Evolutionary conservation across 106 monocot species (phyloP).

Genomic region (Xerophyta viscosa): DNA sequence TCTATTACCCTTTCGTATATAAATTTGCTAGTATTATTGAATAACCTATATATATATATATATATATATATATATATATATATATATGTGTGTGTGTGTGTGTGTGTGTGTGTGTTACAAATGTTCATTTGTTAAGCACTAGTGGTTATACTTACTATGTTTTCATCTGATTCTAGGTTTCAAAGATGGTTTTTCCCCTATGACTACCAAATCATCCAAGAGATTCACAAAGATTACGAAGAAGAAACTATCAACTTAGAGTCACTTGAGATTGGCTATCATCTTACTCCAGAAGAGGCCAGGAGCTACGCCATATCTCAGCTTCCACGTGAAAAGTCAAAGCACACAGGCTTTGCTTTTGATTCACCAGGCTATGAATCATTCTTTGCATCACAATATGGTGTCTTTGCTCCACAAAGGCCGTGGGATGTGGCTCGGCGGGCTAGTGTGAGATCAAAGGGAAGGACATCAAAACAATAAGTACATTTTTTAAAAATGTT

Average conservation of each 20-base stretch:
- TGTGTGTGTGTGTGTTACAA: no score
- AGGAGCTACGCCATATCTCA: constrained; percentile 77
- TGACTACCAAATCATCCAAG: constrained; percentile 87
- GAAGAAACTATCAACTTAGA: constrained; percentile 55
- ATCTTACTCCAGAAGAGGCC: constrained; percentile 71
- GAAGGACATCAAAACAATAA: constrained; percentile 14
- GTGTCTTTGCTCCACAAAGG: constrained; percentile 75
- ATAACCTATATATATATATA: no score
- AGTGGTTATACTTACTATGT: no score
- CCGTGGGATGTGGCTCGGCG: constrained; percentile 91
- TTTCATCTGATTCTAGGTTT: constrained; percentile 32
- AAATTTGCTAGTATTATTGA: not conserved
- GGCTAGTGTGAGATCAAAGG: constrained; percentile 60
- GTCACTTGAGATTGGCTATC: constrained; percentile 39
- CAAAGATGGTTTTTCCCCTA: constrained; percentile 88
- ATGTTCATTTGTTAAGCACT: no score
- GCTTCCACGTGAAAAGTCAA: constrained; percentile 74
- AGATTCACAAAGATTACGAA: constrained; percentile 65
- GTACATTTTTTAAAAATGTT: constrained; percentile 4
- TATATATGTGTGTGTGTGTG: no score
- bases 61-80: no score
- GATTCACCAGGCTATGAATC: constrained; percentile 98
- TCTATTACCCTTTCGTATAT: not conserved
- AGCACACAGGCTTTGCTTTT: constrained; percentile 96
- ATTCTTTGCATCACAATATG: constrained; percentile 89